These are phyloP conservation scores for Paramecium biaurelia DNA, from an alignment of 73 alveolate species.

Conservation along the genomic window DNA sequence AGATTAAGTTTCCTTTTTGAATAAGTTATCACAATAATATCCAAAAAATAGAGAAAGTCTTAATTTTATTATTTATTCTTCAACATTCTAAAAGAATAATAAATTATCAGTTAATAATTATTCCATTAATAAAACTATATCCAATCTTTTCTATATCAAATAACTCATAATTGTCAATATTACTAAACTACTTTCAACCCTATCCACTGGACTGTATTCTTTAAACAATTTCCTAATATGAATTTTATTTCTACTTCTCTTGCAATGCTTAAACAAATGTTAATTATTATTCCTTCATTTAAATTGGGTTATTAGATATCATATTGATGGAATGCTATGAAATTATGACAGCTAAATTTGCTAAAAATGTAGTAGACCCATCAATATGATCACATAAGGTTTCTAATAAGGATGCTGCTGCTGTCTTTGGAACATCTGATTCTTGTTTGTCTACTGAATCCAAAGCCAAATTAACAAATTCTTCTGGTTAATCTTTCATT, in stretches of 20 bases:
- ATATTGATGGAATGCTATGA: slow-evolving; percentile 50
- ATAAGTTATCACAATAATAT: slow-evolving; percentile 48
- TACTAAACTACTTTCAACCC: slow-evolving; percentile 55
- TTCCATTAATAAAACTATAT: slow-evolving; percentile 40
- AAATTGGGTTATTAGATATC: not conserved
- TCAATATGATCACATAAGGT: slow-evolving; percentile 79
- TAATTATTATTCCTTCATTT: not conserved
- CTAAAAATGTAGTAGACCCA: slow-evolving; percentile 68
- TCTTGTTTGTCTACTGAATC: slow-evolving; percentile 81
- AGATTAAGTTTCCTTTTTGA: slow-evolving; percentile 24
- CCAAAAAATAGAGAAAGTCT: slow-evolving; percentile 58
- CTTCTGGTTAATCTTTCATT: slow-evolving; percentile 73
- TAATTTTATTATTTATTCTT: slow-evolving; percentile 25
- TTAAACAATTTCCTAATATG: slow-evolving; percentile 17
- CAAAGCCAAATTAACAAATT: slow-evolving; percentile 75
- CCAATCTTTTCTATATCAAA: slow-evolving; percentile 52
- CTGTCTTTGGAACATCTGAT: slow-evolving; percentile 65
- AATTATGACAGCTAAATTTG: slow-evolving; percentile 61
- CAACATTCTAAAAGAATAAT: slow-evolving; percentile 12
- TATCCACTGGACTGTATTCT: not conserved
- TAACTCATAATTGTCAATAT: slow-evolving; percentile 55
- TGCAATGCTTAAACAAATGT: not conserved
- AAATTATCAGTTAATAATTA: slow-evolving; percentile 29
- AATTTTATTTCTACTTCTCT: not conserved
- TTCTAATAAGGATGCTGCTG: slow-evolving; percentile 80